phyloP scores from a whole-genome alignment of 176 grass and related monocot species.

The Triticum timopheevii region DNA sequence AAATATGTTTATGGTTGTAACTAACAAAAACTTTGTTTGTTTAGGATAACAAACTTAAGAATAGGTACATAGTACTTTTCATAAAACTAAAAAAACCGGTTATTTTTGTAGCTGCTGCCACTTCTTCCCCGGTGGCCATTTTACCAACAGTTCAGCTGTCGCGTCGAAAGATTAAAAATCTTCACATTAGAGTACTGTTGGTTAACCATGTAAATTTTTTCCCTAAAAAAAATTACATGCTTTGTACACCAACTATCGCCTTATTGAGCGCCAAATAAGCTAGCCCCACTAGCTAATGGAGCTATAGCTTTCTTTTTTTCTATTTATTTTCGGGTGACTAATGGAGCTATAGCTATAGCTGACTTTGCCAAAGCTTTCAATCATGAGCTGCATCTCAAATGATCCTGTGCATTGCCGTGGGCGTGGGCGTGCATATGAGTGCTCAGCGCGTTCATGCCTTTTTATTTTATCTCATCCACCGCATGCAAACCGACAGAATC shows the following conservation, averaged over 20 bases:
- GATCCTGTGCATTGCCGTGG: not conserved
- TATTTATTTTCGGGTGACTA: too few relatives aligned
- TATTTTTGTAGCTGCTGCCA: not conserved
- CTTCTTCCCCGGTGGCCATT: not conserved
- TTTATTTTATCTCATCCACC: too few relatives aligned
- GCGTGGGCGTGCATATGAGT: not conserved
- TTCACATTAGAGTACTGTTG: constrained; percentile 19
- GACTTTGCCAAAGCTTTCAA: not conserved
- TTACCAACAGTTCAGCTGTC: not conserved
- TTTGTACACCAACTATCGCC: not conserved
- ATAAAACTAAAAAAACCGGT: too few relatives aligned
- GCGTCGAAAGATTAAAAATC: constrained; percentile 3
- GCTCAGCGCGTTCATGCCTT: not conserved
- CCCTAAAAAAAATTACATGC: not conserved
- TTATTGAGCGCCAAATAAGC: not conserved
- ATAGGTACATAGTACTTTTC: too few relatives aligned
- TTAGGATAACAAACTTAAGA: too few relatives aligned
- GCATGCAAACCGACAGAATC: not conserved
- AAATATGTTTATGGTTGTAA: too few relatives aligned
- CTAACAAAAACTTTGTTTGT: too few relatives aligned
- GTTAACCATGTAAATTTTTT: not conserved
- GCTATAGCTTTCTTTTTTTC: not conserved
- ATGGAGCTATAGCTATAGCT: too few relatives aligned
- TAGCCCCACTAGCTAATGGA: constrained; percentile 1
- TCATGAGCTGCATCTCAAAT: not conserved